Evolutionary conservation across 371 early-diverging fungal genomes (phyloP), one percentile per base, ranked within the genome.

Genomic region (Actinomortierella wolfii): DNA sequence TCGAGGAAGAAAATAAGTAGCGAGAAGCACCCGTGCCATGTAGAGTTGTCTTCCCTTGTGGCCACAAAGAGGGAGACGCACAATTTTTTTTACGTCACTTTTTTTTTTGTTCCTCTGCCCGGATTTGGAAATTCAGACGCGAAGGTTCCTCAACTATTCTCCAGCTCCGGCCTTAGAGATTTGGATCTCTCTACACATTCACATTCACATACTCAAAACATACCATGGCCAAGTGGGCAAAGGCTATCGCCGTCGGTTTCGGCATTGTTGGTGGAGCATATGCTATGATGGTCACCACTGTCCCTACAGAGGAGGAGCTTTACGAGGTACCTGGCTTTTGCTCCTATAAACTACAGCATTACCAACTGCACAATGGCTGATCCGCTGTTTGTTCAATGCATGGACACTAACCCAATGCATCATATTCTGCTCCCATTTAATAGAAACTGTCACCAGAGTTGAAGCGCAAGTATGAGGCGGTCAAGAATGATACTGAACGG

Each of bases 181-280:
- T 34, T 11, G 34, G 11, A 34, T 34, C 34, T 34, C 11, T 34
- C 7, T 34, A 4, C 11, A 6, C 34, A 6, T 4, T 23, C 15
- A 11, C 51, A 51, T 51, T 28, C 51, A 34, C 5, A 17, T 13
- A 15, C 51, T 26, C 28, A 4, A 15, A 17, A 28, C 17, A 50
- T 20, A 59, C 52, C 55, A 74, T 74, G 74, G 57, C 64, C 23
- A 74, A 54, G 48, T 77, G 70, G 54, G 46, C 73, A 51, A 77
- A 77, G 48, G 77, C 68, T 51, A 54, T 77, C 46, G 74, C 54
- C 14, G 58, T 59, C 54, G 68, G 77, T 21, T 64, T 71, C 52
- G 77, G 77, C 43, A 73, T 77, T 47, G 64, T 77, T 25, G 77
- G 77, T n/a, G 40, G 48, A 25, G 77, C 56, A 5, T 77, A 77